A percentile compares a stretch with the other conserved stretches of the same genome.
These are phyloP conservation scores for Diaporthe eres DNA, from an alignment of 2,329 filamentous ascomycete species.

Conservation along the genomic window DNA sequence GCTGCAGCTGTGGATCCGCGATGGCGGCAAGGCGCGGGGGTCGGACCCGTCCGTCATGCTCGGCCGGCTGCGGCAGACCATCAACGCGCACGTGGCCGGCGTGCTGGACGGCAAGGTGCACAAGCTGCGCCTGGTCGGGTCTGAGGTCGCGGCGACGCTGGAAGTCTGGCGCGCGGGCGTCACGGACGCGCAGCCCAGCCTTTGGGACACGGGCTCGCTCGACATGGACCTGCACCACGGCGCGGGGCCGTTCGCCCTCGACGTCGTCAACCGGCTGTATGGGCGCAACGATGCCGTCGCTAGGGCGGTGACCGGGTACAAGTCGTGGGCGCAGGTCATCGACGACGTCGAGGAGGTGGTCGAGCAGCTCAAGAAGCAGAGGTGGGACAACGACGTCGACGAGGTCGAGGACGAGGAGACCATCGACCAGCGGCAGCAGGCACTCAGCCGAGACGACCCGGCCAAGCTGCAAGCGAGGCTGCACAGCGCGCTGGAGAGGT, in stretches of 20 bases:
- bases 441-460: slow-evolving; percentile 76
- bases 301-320: slow-evolving; percentile 73
- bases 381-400: slow-evolving; percentile 83
- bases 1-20: slow-evolving; percentile 81
- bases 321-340: slow-evolving; percentile 81
- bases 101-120: slow-evolving; percentile 75
- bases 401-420: slow-evolving; percentile 82
- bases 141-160: slow-evolving; percentile 73
- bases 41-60: slow-evolving; percentile 79
- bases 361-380: slow-evolving; percentile 74
- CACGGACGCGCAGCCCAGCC: slow-evolving; percentile 63
- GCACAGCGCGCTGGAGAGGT: slow-evolving; percentile 50
- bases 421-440: slow-evolving; percentile 74
- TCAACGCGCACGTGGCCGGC: slow-evolving; percentile 77
- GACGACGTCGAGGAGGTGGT: slow-evolving; percentile 75
- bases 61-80: slow-evolving; percentile 74
- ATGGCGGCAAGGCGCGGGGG: slow-evolving; percentile 74
- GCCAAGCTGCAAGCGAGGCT: slow-evolving; percentile 53
- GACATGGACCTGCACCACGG: slow-evolving; percentile 76
- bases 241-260: slow-evolving; percentile 77
- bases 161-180: slow-evolving; percentile 70
- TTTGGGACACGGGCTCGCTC: slow-evolving; percentile 79
- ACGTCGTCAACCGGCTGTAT: slow-evolving; percentile 77
- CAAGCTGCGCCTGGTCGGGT: slow-evolving; percentile 75
- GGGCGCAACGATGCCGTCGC: slow-evolving; percentile 79